Evolutionary conservation across 208 protist genomes (phyloP).

Genomic region (Trichomonas gallinae): DNA sequence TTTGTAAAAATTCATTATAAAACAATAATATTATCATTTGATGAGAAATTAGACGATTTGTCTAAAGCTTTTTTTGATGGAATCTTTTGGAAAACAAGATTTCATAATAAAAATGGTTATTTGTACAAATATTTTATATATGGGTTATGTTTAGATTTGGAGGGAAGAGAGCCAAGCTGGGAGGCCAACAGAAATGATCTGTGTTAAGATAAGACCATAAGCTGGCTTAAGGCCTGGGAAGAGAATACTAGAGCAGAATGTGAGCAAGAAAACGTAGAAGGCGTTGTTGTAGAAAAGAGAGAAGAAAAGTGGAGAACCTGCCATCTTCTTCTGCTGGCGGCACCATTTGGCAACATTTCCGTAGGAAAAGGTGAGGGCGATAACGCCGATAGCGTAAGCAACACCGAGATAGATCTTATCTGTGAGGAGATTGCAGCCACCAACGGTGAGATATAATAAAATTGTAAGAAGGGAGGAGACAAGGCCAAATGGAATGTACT

Average conservation of each 20-base stretch:
- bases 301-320: neutral
- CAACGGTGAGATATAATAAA: neutral
- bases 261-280: neutral
- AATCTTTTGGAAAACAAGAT: too few relatives aligned
- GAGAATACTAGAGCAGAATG: neutral
- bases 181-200: neutral
- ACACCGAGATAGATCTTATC: neutral
- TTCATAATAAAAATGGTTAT: too few relatives aligned
- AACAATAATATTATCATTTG: too few relatives aligned
- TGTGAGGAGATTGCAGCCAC: neutral
- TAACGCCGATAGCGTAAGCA: neutral
- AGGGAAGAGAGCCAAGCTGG: neutral
- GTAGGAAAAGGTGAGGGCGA: neutral
- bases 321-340: neutral
- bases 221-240: neutral
- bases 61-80: too few relatives aligned
- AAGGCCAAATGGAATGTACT: neutral
- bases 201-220: neutral
- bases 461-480: neutral
- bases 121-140: too few relatives aligned
- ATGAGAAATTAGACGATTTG: too few relatives aligned
- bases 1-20: too few relatives aligned
- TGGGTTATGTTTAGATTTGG: neutral
- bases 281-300: conserved; percentile 20
- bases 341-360: neutral